These are phyloP conservation scores for Jaapia argillacea DNA, from an alignment of 768 basidiomycete genomes.

Conservation along the genomic window DNA sequence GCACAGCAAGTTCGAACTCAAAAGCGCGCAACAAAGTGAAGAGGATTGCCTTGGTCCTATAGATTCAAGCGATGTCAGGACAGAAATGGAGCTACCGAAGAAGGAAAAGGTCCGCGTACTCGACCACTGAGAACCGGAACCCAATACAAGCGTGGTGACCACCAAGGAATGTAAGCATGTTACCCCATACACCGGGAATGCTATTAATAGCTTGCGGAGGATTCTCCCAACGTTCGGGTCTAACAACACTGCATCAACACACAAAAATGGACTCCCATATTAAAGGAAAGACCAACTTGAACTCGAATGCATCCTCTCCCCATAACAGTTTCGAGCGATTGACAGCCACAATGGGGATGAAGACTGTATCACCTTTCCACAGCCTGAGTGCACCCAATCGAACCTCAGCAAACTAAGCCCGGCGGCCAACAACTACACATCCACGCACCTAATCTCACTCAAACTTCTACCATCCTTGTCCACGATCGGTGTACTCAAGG, in stretches of 20 bases:
- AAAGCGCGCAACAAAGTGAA: constrained; percentile 15
- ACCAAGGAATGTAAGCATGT: constrained; percentile 17
- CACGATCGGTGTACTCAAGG: constrained; percentile 3
- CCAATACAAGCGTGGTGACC: constrained; percentile 19
- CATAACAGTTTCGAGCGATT: constrained; percentile 41
- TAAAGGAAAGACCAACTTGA: constrained; percentile 28
- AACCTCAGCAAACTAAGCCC: background rate
- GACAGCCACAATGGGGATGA: constrained; percentile 39
- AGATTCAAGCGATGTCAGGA: background rate
- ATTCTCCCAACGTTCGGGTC: constrained; percentile 18
- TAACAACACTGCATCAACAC: constrained; percentile 3
- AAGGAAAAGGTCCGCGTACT: constrained; percentile 4
- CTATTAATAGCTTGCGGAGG: constrained; percentile 6
- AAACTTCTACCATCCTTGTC: constrained; percentile 5
- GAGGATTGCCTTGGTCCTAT: constrained; percentile 16
- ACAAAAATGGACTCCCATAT: background rate
- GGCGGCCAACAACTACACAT: constrained; percentile 2
- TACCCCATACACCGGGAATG: constrained; percentile 15
- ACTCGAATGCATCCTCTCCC: constrained; percentile 47
- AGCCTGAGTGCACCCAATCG: constrained; percentile 1
- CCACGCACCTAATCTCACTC: constrained; percentile 5
- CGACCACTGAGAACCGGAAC: constrained; percentile 16
- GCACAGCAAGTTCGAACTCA: constrained; percentile 10
- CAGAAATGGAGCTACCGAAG: background rate
- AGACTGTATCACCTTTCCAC: background rate